A percentile compares a stretch with the other conserved stretches of the same genome.
Evolutionary conservation across 192 early-diverging fungal genomes (phyloP).

Genomic region (Coemansia sp.): DNA sequence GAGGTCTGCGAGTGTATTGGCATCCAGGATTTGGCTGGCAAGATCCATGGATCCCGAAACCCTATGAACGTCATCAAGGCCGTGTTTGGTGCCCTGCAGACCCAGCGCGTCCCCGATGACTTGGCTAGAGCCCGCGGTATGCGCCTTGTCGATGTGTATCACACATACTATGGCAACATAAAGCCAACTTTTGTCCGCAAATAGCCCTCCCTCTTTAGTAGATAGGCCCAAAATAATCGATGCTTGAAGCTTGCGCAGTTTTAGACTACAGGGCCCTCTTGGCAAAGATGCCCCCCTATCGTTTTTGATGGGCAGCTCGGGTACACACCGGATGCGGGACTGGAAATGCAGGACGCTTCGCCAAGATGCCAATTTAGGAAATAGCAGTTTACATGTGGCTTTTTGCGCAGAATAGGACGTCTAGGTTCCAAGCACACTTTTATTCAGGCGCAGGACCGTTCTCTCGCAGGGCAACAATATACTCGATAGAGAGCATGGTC

Average conservation of each 20-base stretch:
- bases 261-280: neutral
- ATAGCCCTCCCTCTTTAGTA: neutral
- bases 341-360: neutral
- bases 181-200: slow-evolving; percentile 13
- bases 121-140: slow-evolving; percentile 85
- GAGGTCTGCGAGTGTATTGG: slow-evolving; percentile 92
- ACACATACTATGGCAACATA: slow-evolving; percentile 76
- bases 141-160: slow-evolving; percentile 86
- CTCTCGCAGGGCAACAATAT: neutral
- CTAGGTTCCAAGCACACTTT: neutral
- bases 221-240: neutral
- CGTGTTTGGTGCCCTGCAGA: slow-evolving; percentile 82
- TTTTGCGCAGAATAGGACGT: neutral
- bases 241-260: neutral
- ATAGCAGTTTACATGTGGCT: neutral
- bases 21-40: slow-evolving; percentile 87
- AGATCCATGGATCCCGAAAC: slow-evolving; percentile 88
- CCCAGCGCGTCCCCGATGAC: slow-evolving; percentile 79
- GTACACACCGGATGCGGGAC: neutral
- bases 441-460: neutral
- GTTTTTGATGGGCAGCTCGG: neutral
- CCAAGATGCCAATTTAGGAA: slow-evolving; percentile 1
- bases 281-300: neutral
- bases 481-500: neutral
- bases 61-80: slow-evolving; percentile 99